Evolutionary conservation across 1,139 yeast genomes (phyloP), one percentile per base, ranked within the genome.

Genomic region (Candida sanyaensis): DNA sequence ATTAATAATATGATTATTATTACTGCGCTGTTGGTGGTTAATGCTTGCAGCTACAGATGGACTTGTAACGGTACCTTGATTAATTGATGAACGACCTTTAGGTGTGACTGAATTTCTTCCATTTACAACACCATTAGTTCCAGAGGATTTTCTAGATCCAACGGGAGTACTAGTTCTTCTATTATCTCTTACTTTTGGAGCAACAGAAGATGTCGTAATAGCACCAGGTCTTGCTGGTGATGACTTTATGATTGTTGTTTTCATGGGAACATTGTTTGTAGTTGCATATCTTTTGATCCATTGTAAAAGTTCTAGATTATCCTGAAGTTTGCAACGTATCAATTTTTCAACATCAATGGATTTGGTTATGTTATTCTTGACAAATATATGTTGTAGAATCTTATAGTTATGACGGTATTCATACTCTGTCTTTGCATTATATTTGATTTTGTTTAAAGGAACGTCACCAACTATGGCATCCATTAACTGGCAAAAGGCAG

Each of bases 401-500:
- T 93, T 93, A 80, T 84, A 90, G 64, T 93, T 93, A 53, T 80
- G 81, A 47, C 90, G 71, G 57, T 80, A 84, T 54, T 92, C 96
- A 64, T 88, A 90, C 55, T 90, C 96, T 32, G 80, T 73, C 23
- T 63, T 62, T 24, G 81, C 78, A 32, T 83, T 82, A 51, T 83
- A 81, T 63, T 86, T 90, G 51, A 92, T 93, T 56, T 86, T 81
- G 46, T 71, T 63, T 86, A 91, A 81, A 4, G 96, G 93, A 12
- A 92, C 77, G 55, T 89, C 96, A 24, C 87, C 84, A 59, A 78
- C 88, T 29, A 93, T 83, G 24, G 92, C 83, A 66, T 93, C 97
- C 74, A 92, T 78, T 44, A 93, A 78, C 66, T 92, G 97, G 66
- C 98, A 91, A 64, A 88, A 92, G 2, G 90, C 95, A 0, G 96